Base-by-base conservation (phyloP, 1,139 yeast species). In the Hemisphaericaspora xylofermentans region DNA sequence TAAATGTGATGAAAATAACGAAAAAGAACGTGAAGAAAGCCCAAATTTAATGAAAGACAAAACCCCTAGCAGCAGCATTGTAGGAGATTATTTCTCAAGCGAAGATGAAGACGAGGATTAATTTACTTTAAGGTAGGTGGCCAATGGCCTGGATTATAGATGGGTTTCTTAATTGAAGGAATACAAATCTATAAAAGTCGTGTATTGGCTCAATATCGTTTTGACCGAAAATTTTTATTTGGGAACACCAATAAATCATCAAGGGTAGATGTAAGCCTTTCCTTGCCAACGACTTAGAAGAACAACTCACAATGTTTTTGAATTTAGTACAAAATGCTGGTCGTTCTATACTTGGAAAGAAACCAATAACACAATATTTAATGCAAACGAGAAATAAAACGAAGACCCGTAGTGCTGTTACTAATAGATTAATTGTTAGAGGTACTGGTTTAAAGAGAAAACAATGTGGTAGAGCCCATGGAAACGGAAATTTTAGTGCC, bases 381-480 rank as follows among this genome's bases (percentile, higher is more conserved):
- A 55, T 69, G 19, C 78, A 74, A 44, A 63, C 74, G 5, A 71
- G 87, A 61, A 67, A 51, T 43, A 72, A 72, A 43, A 68, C 77
- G 66, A 84, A 83, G 59, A 76, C 89, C 7, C 86, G 83, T 56
- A 78, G 83, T 55, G 82, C 88, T 6, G 85, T 95, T 8, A 89
- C 91, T 38, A 87, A 85, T 60, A 76, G 96, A 64, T 84, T 91
- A 80, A 77, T 87, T 61, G 82, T 80, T 53, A 81, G 84, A n/a
- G 74, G 74, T 3, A 58, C 60, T 36, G 73, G 72, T 25, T 60
- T 60, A 54, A 75, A 74, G 56, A 69, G 82, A 57, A 88, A 88
- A 44, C 84, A 81, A 53, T 87, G 95, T 16, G 95, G 96, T 9
- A 79, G 96, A 66, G 86, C 87, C 54, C 98, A 89, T 62, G 97